Conservation (phyloP, 331 rosid species). For the Arachis monticola region DNA sequence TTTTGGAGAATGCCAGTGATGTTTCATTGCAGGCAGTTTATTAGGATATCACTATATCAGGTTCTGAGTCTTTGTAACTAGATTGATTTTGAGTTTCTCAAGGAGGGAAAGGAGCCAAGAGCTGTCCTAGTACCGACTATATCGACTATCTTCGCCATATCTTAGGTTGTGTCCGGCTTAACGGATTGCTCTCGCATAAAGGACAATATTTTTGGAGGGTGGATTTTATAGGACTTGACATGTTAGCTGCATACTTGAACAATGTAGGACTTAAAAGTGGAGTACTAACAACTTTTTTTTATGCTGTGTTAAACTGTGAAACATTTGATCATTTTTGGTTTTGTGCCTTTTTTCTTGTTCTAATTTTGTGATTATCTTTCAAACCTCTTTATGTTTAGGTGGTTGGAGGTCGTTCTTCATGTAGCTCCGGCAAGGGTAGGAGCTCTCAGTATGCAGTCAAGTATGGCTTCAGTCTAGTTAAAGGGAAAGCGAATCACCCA, state of each 20-base stretch:
- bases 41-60: neutral
- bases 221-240: too few species aligned
- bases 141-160: too few species aligned
- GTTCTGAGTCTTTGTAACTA: constrained; percentile 11
- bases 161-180: too few species aligned
- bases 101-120: too few species aligned
- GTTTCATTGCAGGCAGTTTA: neutral
- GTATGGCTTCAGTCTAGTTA: constrained; percentile 85
- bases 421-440: constrained; percentile 82
- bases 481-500: constrained; percentile 91
- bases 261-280: too few species aligned
- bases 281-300: constrained; percentile 4
- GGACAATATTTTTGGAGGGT: too few species aligned
- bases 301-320: constrained; percentile 15
- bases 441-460: constrained; percentile 63
- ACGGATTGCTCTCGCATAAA: too few species aligned
- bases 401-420: constrained; percentile 68
- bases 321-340: neutral
- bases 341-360: neutral
- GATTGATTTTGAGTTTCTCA: constrained; percentile 5
- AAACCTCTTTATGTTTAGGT: constrained; percentile 49
- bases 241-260: too few species aligned
- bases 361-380: neutral
- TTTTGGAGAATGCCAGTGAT: constrained; percentile 17
- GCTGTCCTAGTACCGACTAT: too few species aligned